Percentiles rank a stretch among this genome's conserved stretches.
Conservation (phyloP, 1,139 yeast genomes). For the Nakaseomyces glabratus region DNA sequence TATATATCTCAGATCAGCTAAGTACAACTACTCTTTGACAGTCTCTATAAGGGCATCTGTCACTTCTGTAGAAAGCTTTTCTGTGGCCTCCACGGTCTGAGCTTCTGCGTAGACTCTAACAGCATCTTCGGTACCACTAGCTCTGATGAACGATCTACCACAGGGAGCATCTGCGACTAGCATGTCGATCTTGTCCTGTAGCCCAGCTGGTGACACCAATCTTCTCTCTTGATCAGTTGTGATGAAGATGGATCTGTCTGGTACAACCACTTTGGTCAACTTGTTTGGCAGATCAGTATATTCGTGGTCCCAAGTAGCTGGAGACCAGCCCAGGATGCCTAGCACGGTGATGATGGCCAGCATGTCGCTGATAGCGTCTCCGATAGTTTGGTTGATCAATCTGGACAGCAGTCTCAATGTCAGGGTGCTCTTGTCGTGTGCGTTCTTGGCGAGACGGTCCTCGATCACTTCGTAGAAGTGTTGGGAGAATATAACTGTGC, state of each 20-base stretch:
- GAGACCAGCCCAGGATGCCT: conserved; percentile 46
- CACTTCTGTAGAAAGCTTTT: conserved; percentile 46
- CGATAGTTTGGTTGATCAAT: conserved; percentile 90
- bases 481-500: conserved; percentile 77
- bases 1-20: too few relatives aligned
- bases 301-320: conserved; percentile 65
- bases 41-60: conserved; percentile 20
- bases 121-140: conserved; percentile 97
- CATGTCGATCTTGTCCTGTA: conserved; percentile 65
- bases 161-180: conserved; percentile 46
- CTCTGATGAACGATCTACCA: conserved; percentile 90
- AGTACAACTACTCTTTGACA: too few relatives aligned
- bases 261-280: conserved; percentile 70
- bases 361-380: conserved; percentile 91
- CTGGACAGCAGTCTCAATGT: conserved; percentile 51
- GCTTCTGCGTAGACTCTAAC: conserved; percentile 96
- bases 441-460: conserved; percentile 31
- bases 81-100: conserved; percentile 42
- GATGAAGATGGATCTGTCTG: conserved; percentile 67
- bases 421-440: conserved; percentile 37
- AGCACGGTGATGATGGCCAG: conserved; percentile 65
- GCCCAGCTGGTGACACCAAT: conserved; percentile 64
- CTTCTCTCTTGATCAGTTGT: conserved; percentile 89
- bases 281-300: conserved; percentile 84
- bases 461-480: conserved; percentile 37